Conservation (phyloP, 352 stramenopile genomes). For the Globisporangium heterothallicum region DNA sequence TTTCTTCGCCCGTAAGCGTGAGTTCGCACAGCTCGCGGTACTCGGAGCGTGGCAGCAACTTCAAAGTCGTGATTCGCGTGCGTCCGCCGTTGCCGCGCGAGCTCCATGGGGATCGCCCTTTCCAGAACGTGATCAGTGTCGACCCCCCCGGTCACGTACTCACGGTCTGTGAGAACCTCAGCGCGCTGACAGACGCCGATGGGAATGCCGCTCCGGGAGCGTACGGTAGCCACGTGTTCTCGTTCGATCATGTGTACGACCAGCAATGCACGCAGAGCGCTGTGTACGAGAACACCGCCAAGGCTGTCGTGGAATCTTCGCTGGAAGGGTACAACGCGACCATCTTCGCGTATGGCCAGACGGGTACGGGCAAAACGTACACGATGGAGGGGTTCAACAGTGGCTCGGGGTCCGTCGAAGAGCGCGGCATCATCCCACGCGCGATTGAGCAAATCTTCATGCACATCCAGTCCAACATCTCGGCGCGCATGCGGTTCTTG, state of each 20-base stretch:
- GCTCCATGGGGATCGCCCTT: constrained; percentile 82
- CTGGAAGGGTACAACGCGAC: constrained; percentile 91
- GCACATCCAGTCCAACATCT: constrained; percentile 88
- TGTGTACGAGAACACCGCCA: constrained; percentile 93
- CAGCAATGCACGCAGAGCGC: constrained; percentile 85
- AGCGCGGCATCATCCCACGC: constrained; percentile 96
- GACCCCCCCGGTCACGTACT: constrained; percentile 82
- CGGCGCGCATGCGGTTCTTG: constrained; percentile 82
- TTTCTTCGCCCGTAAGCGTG: constrained; percentile 35
- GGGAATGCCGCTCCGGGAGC: constrained; percentile 27
- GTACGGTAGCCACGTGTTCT: constrained; percentile 89
- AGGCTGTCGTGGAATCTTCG: constrained; percentile 89
- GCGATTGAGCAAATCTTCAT: constrained; percentile 95
- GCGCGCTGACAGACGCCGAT: constrained; percentile 32
- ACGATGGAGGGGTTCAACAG: constrained; percentile 96
- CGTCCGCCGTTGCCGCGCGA: constrained; percentile 85
- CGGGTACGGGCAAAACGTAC: constrained; percentile 91
- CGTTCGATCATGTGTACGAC: constrained; percentile 94
- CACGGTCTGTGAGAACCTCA: constrained; percentile 86
- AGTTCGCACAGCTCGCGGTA: constrained; percentile 26
- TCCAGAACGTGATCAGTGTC: constrained; percentile 89
- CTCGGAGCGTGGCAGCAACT: constrained; percentile 67
- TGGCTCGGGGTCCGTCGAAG: constrained; percentile 82
- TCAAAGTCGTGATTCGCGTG: constrained; percentile 92
- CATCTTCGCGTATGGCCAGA: constrained; percentile 90